Percentiles rank a stretch among this genome's conserved stretches.
These are phyloP conservation scores for Penicillium riverlandense DNA, from an alignment of 495 filamentous ascomycete species.

Conservation along the genomic window DNA sequence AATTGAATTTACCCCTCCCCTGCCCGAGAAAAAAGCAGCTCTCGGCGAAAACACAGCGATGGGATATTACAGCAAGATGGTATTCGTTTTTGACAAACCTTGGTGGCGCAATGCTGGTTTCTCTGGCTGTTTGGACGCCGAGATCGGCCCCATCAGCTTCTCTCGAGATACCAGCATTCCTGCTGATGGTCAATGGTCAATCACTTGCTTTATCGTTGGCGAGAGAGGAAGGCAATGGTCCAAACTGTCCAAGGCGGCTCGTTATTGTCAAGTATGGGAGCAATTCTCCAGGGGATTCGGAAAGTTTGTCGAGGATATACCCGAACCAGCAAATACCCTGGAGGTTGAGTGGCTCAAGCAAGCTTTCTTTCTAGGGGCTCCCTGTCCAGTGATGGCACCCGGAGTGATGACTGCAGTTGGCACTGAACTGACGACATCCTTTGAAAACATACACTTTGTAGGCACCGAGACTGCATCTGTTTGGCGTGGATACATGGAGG, in stretches of 20 bases:
- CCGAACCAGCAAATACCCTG: slow-evolving; percentile 8
- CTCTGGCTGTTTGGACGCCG: slow-evolving; percentile 19
- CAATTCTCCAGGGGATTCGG: slow-evolving; percentile 8
- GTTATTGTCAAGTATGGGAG: slow-evolving; percentile 2
- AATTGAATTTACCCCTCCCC: slow-evolving; percentile 25
- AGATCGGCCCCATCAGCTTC: slow-evolving; percentile 23
- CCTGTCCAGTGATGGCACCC: slow-evolving; percentile 12
- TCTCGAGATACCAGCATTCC: slow-evolving; percentile 28
- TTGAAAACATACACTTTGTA: slow-evolving; percentile 38
- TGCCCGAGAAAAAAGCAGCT: slow-evolving; percentile 15
- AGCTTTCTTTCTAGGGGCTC: slow-evolving; percentile 10
- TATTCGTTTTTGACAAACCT: slow-evolving; percentile 28
- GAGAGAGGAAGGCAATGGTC: slow-evolving; percentile 21
- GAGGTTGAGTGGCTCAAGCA: slow-evolving; percentile 25
- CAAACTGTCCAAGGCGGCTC: slow-evolving; percentile 5
- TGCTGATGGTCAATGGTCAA: slow-evolving; percentile 22
- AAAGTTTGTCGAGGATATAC: not conserved
- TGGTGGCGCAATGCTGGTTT: slow-evolving; percentile 32
- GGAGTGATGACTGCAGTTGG: slow-evolving; percentile 17
- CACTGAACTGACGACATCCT: slow-evolving; percentile 11
- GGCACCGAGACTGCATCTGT: slow-evolving; percentile 36
- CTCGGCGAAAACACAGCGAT: slow-evolving; percentile 9
- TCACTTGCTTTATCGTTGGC: slow-evolving; percentile 34
- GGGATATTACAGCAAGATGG: slow-evolving; percentile 31
- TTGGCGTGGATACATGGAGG: slow-evolving; percentile 47